Evolutionary conservation across 1,284 basidiomycete species (phyloP).

Genomic region (Porodaedalea pini): DNA sequence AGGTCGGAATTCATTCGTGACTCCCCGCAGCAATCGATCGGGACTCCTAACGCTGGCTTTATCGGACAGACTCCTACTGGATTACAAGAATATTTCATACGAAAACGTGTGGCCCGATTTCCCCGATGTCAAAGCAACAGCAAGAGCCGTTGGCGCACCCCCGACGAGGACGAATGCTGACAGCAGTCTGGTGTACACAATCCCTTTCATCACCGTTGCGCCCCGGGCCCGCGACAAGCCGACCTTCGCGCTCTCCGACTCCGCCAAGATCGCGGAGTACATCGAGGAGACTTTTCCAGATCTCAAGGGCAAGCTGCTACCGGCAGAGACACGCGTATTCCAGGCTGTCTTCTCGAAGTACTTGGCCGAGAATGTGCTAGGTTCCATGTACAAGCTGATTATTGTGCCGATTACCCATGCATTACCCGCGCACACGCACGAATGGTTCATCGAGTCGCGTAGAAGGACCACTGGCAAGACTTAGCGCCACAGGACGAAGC

Average conservation of each 20-base stretch:
- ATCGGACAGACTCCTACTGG: slow-evolving; percentile 32
- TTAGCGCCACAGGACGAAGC: slow-evolving; percentile 11
- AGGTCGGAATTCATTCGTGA: slow-evolving; percentile 29
- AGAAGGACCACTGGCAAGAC: slow-evolving; percentile 7
- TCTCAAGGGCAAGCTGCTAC: slow-evolving; percentile 33
- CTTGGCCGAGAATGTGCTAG: slow-evolving; percentile 19
- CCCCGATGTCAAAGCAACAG: slow-evolving; percentile 36
- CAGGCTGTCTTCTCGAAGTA: slow-evolving; percentile 31
- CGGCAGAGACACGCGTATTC: slow-evolving; percentile 28
- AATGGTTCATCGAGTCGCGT: slow-evolving; percentile 5
- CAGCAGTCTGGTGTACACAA: slow-evolving; percentile 34
- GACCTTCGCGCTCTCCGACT: slow-evolving; percentile 35
- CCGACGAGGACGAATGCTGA: slow-evolving; percentile 30
- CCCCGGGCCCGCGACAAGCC: slow-evolving; percentile 27
- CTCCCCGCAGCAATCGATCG: too few relatives aligned
- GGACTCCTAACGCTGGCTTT: too few relatives aligned
- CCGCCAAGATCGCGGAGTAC: slow-evolving; percentile 41
- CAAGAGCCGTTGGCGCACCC: slow-evolving; percentile 31
- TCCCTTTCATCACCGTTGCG: slow-evolving; percentile 35
- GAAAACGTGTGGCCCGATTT: slow-evolving; percentile 41
- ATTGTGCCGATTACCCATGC: neutral
- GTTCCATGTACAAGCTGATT: slow-evolving; percentile 16
- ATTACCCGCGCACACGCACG: neutral
- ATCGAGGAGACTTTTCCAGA: slow-evolving; percentile 44
- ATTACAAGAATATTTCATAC: slow-evolving; percentile 41